Evolutionary conservation across 179 eudicot species (phyloP), one percentile per base, ranked within the genome.

Genomic region (Beta corolliflora): DNA sequence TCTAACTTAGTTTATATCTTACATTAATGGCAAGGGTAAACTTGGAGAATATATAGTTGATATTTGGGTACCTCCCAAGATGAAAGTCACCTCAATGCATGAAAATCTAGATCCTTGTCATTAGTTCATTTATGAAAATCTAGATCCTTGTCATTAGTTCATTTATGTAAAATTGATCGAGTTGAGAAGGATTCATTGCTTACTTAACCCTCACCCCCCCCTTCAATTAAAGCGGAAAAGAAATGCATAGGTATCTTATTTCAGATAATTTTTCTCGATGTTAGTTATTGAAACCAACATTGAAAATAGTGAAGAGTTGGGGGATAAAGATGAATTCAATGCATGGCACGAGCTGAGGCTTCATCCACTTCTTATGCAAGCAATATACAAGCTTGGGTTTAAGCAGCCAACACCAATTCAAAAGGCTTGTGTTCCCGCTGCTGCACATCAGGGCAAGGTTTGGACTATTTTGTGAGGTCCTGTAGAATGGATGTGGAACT

Each of bases 361-460:
- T 79, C 99, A 94, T 82, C 93, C 93, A 67, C 77, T 89, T 79
- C 88, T 95, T 29, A 90, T 94, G 94, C 91, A 90, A 87, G 89
- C 97, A 54, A 88, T 95, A 87, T 84, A 85, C 87, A 88, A 90
- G 85, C 94, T 95, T 56, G 88, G 91, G 68, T 95, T 95, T 77
- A 92, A 89, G 89, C 95, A 92, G 83, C 99, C 99, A 29, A 94
- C 98, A 9, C 99, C 98, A 11, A 95, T 95, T 85, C 99, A 95
- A 83, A 94, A 87, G 86, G 92, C 93, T 76, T 95, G 99, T 76
- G 89, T 95, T 75, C 98, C 99, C 81, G 92, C 98, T 83, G 99
- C 92, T 55, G 99, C 98, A 78, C 98, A 95, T 88, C 97, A 94
- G 87, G 99, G 99, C 80, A 95, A 95, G 97, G 99, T 91, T 83